Conservation (phyloP, 306 rosid species). For the Gynostemma pentaphyllum region DNA sequence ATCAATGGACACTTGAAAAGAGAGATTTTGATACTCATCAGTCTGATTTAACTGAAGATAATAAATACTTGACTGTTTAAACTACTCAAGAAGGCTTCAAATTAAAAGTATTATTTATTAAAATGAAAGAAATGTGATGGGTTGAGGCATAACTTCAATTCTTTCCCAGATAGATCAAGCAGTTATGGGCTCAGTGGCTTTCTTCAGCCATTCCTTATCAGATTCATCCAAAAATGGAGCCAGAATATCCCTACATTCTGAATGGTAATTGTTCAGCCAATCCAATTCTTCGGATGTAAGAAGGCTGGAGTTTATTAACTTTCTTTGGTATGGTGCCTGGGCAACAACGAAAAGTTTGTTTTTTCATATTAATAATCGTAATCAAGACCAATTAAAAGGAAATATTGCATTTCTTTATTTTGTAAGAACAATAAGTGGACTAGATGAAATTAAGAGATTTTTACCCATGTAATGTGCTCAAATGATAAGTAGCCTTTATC, state of each 20-base stretch:
- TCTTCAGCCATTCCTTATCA: conserved; percentile 72
- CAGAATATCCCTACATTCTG: conserved; percentile 60
- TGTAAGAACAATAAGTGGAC: neutral
- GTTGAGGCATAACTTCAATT: neutral
- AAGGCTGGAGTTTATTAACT: conserved; percentile 64
- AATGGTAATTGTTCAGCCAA: conserved; percentile 82
- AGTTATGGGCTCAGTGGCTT: conserved; percentile 67
- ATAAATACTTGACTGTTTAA: neutral
- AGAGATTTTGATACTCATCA: too few relatives aligned
- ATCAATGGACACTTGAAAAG: too few relatives aligned
- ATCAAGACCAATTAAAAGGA: neutral
- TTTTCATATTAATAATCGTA: too few relatives aligned
- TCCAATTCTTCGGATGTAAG: conserved; percentile 56
- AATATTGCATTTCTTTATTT: neutral
- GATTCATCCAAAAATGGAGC: conserved; percentile 52
- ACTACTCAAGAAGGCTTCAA: neutral
- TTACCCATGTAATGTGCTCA: conserved; percentile 97
- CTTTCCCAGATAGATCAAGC: conserved; percentile 23
- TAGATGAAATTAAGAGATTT: neutral
- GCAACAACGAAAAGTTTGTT: conserved; percentile 15
- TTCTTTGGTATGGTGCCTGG: conserved; percentile 85
- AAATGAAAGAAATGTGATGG: neutral
- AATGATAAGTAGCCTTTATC: conserved; percentile 78
- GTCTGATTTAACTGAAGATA: too few relatives aligned
- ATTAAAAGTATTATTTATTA: neutral